Evolutionary conservation across 2,329 filamentous ascomycete genomes (phyloP).

Genomic region (Hypoxylon rubiginosum): DNA sequence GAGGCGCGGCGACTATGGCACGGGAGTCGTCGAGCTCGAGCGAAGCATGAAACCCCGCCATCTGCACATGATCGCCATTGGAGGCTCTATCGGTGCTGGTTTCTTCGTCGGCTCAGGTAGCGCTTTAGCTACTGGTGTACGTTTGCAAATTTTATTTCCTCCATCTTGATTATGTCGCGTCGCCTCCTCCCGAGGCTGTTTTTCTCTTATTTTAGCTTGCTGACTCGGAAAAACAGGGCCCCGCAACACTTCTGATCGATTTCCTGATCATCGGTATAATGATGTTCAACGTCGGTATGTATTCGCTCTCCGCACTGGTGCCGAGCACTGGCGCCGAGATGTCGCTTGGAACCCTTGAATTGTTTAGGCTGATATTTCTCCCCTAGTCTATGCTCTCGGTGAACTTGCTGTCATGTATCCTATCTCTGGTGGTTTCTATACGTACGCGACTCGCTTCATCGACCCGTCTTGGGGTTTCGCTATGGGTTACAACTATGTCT

Average conservation of each 20-base stretch:
- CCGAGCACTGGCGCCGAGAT: no score
- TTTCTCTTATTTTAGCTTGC: background rate
- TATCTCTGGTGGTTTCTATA: slow-evolving; percentile 65
- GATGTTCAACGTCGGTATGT: slow-evolving; percentile 68
- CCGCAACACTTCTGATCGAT: slow-evolving; percentile 60
- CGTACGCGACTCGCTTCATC: slow-evolving; percentile 64
- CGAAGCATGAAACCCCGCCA: slow-evolving; percentile 62
- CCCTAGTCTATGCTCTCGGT: slow-evolving; percentile 67
- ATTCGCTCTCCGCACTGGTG: background rate
- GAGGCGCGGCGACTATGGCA: slow-evolving; percentile 55
- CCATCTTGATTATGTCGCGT: no score
- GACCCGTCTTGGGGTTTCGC: slow-evolving; percentile 63
- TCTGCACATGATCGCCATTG: slow-evolving; percentile 67
- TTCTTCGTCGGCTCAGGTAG: slow-evolving; percentile 72
- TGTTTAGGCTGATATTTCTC: slow-evolving; percentile 22
- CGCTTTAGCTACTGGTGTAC: slow-evolving; percentile 62
- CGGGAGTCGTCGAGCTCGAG: slow-evolving; percentile 55
- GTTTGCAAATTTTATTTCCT: background rate
- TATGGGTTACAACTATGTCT: slow-evolving; percentile 61
- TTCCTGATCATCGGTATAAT: slow-evolving; percentile 70
- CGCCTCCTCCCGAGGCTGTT: no score
- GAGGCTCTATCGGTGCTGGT: slow-evolving; percentile 71
- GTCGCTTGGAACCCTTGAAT: background rate
- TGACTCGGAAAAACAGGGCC: slow-evolving; percentile 51
- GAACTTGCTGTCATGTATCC: slow-evolving; percentile 66